Conservation (phyloP, 805 yeast species). For the Cyberlindnera maritima region DNA sequence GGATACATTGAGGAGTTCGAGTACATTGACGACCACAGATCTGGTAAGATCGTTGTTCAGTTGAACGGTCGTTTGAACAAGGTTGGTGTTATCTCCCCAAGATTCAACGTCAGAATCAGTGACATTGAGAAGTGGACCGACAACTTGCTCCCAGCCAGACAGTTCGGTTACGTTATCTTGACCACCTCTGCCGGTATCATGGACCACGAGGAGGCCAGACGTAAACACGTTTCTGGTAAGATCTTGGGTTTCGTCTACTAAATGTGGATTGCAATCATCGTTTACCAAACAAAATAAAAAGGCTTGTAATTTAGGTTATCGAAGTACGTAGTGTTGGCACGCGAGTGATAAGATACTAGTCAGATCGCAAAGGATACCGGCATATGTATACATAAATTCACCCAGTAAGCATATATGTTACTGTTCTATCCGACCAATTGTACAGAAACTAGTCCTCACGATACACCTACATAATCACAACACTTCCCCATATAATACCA, state of each 20-base stretch:
- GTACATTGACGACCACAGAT: conserved; percentile 98
- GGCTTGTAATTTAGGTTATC: conserved; percentile 17
- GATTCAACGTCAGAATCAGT: conserved; percentile 93
- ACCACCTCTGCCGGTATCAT: conserved; percentile 99
- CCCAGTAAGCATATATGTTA: too few species aligned
- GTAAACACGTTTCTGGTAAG: conserved; percentile 99
- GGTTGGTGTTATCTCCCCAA: conserved; percentile 98
- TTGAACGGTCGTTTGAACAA: conserved; percentile 98
- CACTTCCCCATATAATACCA: neutral
- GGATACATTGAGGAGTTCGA: conserved; percentile 99
- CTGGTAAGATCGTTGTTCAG: conserved; percentile 95
- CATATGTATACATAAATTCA: too few species aligned
- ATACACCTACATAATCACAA: too few species aligned
- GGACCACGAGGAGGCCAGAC: conserved; percentile 99
- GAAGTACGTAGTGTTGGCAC: neutral
- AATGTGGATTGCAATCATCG: conserved; percentile 10
- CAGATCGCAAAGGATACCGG: neutral
- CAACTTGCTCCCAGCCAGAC: conserved; percentile 98
- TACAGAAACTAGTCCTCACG: too few species aligned
- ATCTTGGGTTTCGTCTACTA: conserved; percentile 97
- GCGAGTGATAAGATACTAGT: neutral
- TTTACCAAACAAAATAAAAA: conserved; percentile 10
- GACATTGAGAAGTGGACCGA: conserved; percentile 99
- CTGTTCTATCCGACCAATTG: too few species aligned
- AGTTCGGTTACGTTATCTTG: conserved; percentile 95